These are phyloP conservation scores for Aspergillus indologenus DNA, from an alignment of 495 filamentous ascomycete species.

Conservation along the genomic window DNA sequence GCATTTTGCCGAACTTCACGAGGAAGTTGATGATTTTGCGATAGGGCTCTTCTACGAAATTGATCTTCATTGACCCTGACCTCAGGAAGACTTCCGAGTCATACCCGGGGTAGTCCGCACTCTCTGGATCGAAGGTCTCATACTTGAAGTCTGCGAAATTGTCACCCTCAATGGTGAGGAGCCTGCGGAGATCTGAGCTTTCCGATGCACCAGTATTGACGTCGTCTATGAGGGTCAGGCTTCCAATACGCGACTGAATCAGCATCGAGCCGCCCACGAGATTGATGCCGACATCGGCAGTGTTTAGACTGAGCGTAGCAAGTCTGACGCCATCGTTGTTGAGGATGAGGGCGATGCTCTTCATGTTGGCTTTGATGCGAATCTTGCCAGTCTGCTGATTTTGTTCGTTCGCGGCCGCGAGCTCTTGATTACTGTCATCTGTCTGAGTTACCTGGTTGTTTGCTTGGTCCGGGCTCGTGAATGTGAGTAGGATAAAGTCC, in stretches of 20 bases:
- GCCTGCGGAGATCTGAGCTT: slow-evolving; percentile 75
- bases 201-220: slow-evolving; percentile 85
- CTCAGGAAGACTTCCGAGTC: slow-evolving; percentile 85
- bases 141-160: slow-evolving; percentile 98
- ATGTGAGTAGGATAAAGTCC: slow-evolving; percentile 93
- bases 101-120: slow-evolving; percentile 82
- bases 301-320: slow-evolving; percentile 86
- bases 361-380: slow-evolving; percentile 84
- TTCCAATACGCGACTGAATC: slow-evolving; percentile 79
- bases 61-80: slow-evolving; percentile 91
- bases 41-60: slow-evolving; percentile 95
- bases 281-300: slow-evolving; percentile 87
- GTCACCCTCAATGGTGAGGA: slow-evolving; percentile 90
- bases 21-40: slow-evolving; percentile 97
- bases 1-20: slow-evolving; percentile 99
- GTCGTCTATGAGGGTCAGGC: slow-evolving; percentile 86
- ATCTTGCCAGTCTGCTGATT: slow-evolving; percentile 53
- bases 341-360: slow-evolving; percentile 90
- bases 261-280: slow-evolving; percentile 80
- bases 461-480: slow-evolving; percentile 66
- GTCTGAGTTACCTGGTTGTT: slow-evolving; percentile 30
- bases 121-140: slow-evolving; percentile 83
- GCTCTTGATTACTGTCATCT: slow-evolving; percentile 47
- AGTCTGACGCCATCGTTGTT: slow-evolving; percentile 97
- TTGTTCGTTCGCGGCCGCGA: slow-evolving; percentile 37